These are phyloP conservation scores for Epichloe scottii DNA, from an alignment of 2,329 filamentous ascomycete genomes.

Conservation along the genomic window DNA sequence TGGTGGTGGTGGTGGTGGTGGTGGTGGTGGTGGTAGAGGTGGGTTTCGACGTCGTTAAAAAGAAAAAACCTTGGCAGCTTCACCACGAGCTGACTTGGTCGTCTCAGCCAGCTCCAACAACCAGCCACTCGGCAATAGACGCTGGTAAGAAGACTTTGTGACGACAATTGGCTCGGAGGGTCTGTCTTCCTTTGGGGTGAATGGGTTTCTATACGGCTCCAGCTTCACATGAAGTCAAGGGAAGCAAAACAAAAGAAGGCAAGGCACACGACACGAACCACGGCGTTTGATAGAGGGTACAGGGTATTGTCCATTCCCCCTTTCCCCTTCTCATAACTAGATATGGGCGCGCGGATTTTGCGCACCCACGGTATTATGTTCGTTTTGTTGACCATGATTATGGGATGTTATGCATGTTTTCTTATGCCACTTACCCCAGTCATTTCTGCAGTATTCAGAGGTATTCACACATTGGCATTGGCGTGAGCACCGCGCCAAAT, in stretches of 20 bases:
- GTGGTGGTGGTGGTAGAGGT: slow-evolving; percentile 29
- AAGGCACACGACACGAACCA: slow-evolving; percentile 11
- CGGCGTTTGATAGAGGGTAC: slow-evolving; percentile 21
- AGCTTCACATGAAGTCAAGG: not conserved
- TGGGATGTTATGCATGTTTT: not conserved
- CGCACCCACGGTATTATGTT: slow-evolving; percentile 6
- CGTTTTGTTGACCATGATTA: slow-evolving; percentile 4
- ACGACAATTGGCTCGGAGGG: not conserved
- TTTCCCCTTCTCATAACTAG: slow-evolving; percentile 8
- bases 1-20: slow-evolving; percentile 17
- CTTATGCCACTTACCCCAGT: not conserved
- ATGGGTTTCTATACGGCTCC: not conserved
- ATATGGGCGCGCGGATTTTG: slow-evolving; percentile 7
- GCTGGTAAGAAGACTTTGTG: slow-evolving; percentile 29
- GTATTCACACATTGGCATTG: not conserved
- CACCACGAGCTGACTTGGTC: slow-evolving; percentile 23
- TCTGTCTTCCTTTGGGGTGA: not conserved
- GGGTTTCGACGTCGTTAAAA: slow-evolving; percentile 26
- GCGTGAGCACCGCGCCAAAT: not conserved
- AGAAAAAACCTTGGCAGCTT: slow-evolving; percentile 14
- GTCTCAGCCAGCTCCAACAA: slow-evolving; percentile 35
- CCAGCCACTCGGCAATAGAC: slow-evolving; percentile 35
- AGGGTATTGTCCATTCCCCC: slow-evolving; percentile 9
- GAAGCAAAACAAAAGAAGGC: not conserved
- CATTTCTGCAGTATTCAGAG: not conserved